Evolutionary conservation across 1,139 yeast species (phyloP), one percentile per base, ranked within the genome.

Genomic region (Pichia norvegensis): DNA sequence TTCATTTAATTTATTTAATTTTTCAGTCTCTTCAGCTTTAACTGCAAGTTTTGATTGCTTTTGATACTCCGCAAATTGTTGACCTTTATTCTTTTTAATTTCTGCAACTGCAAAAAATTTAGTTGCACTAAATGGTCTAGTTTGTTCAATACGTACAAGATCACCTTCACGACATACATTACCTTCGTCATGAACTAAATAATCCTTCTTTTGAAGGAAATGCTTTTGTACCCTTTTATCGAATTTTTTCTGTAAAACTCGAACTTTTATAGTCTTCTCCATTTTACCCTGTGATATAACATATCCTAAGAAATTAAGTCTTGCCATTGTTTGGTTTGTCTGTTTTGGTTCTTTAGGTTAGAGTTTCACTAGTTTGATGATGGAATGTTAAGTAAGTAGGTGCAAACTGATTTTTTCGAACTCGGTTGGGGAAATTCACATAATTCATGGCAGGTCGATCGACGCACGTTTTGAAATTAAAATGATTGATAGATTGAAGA

Each of bases 251-350:
- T 77, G 78, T 62, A 84, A 85, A 39, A 92, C 92, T 50, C 96
- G 78, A 51, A 92, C 97, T 70, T 88, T 90, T 54, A 92, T 90
- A 53, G 97, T 90, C 72, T 92, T 92, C 66, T 77, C 75, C 97
- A 90, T 90, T 64, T 87, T 87, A 40, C 97, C 97, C 63, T 88
- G 97, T 47, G 97, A 86, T 36, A 87, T 81, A 56, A 92, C 97
- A 64, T 87, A 80, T 45, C 98, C 98, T 46, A 87, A 72, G 61
- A 90, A 86, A 64, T 86, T 87, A 59, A 86, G 95, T 67, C 87
- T 81, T 48, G 92, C 88, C 95, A 86, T 44, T 59, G 20, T 29
- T 20, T 21, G n/a, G 19, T 29, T 37, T 5, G 4, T 38, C 17
- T 11, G n/a, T n/a, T n/a, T n/a, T n/a, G n/a, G n/a, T n/a, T n/a